Conservation (phyloP, 2,329 filamentous ascomycete genomes). For the Fusarium incarnatum region DNA sequence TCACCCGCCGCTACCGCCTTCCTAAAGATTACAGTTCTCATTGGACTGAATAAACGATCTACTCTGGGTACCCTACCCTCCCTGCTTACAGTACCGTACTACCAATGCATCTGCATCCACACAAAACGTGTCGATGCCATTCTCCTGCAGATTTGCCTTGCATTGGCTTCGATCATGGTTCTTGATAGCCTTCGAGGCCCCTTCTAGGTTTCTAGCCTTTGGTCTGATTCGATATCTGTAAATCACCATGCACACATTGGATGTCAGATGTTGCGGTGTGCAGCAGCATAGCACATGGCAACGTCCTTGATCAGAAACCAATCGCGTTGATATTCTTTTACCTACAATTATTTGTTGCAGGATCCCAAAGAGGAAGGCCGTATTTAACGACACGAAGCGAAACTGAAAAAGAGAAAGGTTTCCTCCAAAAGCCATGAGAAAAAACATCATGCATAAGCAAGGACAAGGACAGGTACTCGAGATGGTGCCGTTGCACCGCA, state of each 20-base stretch:
- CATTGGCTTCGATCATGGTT: conserved; percentile 33
- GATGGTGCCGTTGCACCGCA: background rate
- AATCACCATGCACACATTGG: background rate
- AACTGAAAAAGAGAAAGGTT: background rate
- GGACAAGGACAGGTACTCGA: background rate
- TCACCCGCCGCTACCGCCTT: background rate
- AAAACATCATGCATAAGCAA: background rate
- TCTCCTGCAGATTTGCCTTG: conserved; percentile 30
- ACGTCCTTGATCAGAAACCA: background rate
- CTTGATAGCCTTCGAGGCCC: conserved; percentile 16
- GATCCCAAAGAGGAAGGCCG: background rate
- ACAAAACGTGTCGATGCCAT: conserved; percentile 23
- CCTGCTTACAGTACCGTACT: background rate
- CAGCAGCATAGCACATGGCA: background rate
- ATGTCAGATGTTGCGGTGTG: conserved; percentile 22
- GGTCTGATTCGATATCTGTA: background rate
- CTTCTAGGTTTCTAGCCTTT: conserved; percentile 37
- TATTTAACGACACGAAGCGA: background rate
- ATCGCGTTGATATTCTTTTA: background rate
- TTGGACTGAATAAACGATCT: conserved; percentile 3
- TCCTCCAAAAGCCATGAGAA: background rate
- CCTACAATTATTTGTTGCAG: background rate
- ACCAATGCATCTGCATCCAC: conserved; percentile 6
- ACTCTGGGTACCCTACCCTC: background rate
- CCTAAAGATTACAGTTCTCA: background rate